Conservation (phyloP, 257 asterid species). For the Fraxinus cuspidata region DNA sequence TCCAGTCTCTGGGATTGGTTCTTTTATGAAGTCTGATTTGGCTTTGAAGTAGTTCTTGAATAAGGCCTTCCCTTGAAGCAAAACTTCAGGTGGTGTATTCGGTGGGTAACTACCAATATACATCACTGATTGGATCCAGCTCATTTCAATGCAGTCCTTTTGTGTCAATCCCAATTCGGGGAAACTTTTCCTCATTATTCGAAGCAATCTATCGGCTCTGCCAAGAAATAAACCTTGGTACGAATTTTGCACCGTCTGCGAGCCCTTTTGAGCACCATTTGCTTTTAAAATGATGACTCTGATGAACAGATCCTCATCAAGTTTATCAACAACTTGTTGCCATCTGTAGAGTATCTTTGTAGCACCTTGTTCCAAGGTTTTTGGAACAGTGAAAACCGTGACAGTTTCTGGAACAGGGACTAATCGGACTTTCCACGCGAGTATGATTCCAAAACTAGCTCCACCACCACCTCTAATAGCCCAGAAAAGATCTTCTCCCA, state of each 20-base stretch:
- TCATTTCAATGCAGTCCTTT: constrained; percentile 52
- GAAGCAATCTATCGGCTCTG: constrained; percentile 36
- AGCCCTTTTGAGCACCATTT: constrained; percentile 36
- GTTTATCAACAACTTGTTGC: constrained; percentile 58
- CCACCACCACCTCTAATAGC: too few species aligned
- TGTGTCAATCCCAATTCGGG: constrained; percentile 49
- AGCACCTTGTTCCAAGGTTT: constrained; percentile 43
- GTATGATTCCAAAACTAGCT: too few species aligned
- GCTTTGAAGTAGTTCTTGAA: constrained; percentile 71
- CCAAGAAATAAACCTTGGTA: constrained; percentile 59
- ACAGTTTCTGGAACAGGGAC: constrained; percentile 59
- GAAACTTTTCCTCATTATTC: constrained; percentile 35
- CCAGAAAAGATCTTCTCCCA: too few species aligned
- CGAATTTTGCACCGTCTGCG: constrained; percentile 37
- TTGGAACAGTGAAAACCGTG: constrained; percentile 60
- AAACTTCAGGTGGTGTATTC: constrained; percentile 53
- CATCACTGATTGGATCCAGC: constrained; percentile 56
- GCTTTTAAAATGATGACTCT: constrained; percentile 49
- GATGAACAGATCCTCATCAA: constrained; percentile 58
- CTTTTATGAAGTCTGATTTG: constrained; percentile 54
- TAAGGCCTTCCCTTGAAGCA: constrained; percentile 57
- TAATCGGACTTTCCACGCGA: constrained; percentile 43
- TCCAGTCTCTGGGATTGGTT: constrained; percentile 50
- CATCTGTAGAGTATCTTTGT: constrained; percentile 50
- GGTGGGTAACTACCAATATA: constrained; percentile 53